Base-by-base conservation (phyloP, 2,329 filamentous ascomycete genomes). In the Trichophaea hybrida region DNA sequence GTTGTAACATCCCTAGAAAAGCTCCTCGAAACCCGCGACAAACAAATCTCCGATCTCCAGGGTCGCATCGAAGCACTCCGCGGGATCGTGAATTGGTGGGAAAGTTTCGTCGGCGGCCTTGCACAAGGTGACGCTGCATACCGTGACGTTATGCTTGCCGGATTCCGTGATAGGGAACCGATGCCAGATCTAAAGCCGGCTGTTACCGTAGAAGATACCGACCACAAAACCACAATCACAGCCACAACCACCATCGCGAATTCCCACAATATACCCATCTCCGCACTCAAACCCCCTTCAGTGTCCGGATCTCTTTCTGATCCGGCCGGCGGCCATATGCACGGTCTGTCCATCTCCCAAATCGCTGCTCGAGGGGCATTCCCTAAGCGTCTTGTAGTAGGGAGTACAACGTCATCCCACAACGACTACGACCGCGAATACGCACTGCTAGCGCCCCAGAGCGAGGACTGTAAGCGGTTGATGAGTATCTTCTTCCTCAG, bases 401-500 rank as follows among this genome's bases (percentile, higher is more conserved):
- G 40, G n/a, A 7, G 40, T 46, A 24, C 24, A 24, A 24, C 24
- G 24, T 24, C 24, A 24, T 24, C 24, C 24, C 24, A 24, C 24
- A 24, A 24, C 24, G 32, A 35, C 8, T 35, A 35, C 33, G 34
- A 53, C 50, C n/a, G 37, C 34, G 50, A 12, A 5, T 33, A 37
- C 1, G n/a, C 50, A 8, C 34, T 53, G 6, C 34, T 53, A 37
- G 50, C 50, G 5, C 50, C 50, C 12, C 50, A 53, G 24, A 37
- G 50, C 32, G 50, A 35, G 13, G 50, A 53, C 24, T 53, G 50
- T 53, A 35, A 32, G 37, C 31, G 33, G 32, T 33, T 53, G 5
- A 53, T 53, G 50, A 35, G 32, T n/a, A 31, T 53, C 4, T 53
- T 53, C 50, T 53, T 53, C 50, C 24, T 53, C 7, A 31, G 50